Evolutionary conservation across 805 yeast species (phyloP), one percentile per base, ranked within the genome.

Genomic region (Wickerhamomyces queroliae): DNA sequence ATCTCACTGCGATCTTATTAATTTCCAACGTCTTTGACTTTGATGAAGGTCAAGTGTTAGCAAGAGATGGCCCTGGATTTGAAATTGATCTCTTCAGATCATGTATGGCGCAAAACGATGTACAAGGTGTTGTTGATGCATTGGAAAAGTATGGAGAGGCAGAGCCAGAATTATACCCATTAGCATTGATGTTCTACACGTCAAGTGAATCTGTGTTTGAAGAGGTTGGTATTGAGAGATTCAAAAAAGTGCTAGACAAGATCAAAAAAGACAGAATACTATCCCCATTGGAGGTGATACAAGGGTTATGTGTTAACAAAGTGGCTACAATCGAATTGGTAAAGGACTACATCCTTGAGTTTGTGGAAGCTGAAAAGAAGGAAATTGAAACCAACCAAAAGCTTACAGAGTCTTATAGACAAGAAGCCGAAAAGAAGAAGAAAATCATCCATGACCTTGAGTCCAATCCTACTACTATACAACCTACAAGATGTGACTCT

Each of bases 251-350:
- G 1, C 58, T 91, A 16, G 62, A 72, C 21, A 70, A 67, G 41
- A 72, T 86, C 35, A 71, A 75, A 35, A 56, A 64, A 3, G 62
- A 66, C 13, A 72, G 75, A 35, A 55, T 83, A 13, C 67, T 86
- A 62, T 69, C 95, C 0, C 84, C 95, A 0, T 59, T 87, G 16
- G 96, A 90, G 47, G 64, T 93, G 2, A 67, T 91, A n/a, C 80
- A 82, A 45, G 72, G 80, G 3, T 59, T 89, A 32, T 72, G 88
- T 30, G 58, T 71, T 3, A 78, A 79, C 32, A 77, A 76, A 11
- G 78, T 73, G 22, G 76, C 87, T 0, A 77, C 83, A 0, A 71
- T 86, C 26, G 95, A 95, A 0, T 60, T 85, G 18, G 69, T 93
- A 22, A 81, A 82, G 52, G 79, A 80, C 20, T 79, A 80, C 41